Percentiles rank a stretch among this genome's conserved stretches.
phyloP scores from a whole-genome alignment of 306 rosid genomes.

The Prunus mongolica region DNA sequence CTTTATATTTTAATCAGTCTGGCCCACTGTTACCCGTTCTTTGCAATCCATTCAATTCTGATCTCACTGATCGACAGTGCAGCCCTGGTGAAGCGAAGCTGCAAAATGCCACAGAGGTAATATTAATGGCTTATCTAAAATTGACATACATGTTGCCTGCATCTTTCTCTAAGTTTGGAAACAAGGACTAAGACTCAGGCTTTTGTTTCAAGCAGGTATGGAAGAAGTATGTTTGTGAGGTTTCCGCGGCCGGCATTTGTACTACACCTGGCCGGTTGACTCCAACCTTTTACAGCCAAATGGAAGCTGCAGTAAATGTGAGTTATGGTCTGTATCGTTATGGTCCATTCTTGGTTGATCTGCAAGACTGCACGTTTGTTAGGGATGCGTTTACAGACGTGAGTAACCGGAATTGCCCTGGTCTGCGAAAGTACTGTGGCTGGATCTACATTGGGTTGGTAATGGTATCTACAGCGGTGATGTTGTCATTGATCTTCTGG shows the following conservation, averaged over 20 bases:
- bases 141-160: no score
- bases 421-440: conserved; percentile 25
- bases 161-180: neutral
- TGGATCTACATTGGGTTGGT: conserved; percentile 56
- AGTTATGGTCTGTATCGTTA: conserved; percentile 58
- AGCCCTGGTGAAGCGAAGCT: conserved; percentile 44
- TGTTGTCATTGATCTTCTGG: conserved; percentile 67
- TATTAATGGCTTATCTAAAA: neutral
- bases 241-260: conserved; percentile 43
- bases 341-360: conserved; percentile 56
- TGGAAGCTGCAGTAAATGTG: conserved; percentile 47
- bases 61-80: conserved; percentile 45
- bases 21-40: conserved; percentile 64
- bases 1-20: conserved; percentile 66
- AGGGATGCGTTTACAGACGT: conserved; percentile 51
- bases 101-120: conserved; percentile 53
- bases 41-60: conserved; percentile 56
- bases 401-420: conserved; percentile 47
- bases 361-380: conserved; percentile 62
- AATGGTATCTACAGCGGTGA: conserved; percentile 57
- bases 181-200: neutral
- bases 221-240: conserved; percentile 51
- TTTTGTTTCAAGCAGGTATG: conserved; percentile 58
- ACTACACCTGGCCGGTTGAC: conserved; percentile 54
- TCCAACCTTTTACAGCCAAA: conserved; percentile 45